These are phyloP conservation scores for Herpotrichia juniperi DNA, from an alignment of 2,329 filamentous ascomycete species.

Conservation along the genomic window DNA sequence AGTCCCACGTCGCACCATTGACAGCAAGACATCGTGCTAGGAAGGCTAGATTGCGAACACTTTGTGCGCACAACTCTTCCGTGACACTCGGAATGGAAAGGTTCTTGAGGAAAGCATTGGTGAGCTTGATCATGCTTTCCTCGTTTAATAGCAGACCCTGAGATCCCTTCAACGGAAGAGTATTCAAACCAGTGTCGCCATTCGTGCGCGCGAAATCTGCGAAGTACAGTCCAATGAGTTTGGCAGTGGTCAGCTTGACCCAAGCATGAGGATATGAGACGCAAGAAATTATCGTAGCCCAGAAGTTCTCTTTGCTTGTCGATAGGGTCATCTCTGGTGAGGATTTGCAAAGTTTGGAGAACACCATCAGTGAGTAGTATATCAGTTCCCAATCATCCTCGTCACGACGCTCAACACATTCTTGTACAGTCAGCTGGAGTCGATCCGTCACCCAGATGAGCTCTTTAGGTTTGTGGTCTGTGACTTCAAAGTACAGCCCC, in stretches of 20 bases:
- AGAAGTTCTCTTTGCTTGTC: slow-evolving; percentile 67
- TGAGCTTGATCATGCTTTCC: slow-evolving; percentile 66
- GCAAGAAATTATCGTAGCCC: slow-evolving; percentile 71
- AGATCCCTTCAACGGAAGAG: slow-evolving; percentile 70
- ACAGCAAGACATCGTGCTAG: slow-evolving; percentile 70
- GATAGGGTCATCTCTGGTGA: slow-evolving; percentile 70
- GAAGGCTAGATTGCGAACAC: slow-evolving; percentile 82
- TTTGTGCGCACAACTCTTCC: slow-evolving; percentile 78
- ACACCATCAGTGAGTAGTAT: slow-evolving; percentile 73
- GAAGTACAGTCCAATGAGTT: slow-evolving; percentile 77
- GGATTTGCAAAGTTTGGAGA: slow-evolving; percentile 70
- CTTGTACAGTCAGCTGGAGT: slow-evolving; percentile 59
- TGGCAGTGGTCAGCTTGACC: slow-evolving; percentile 78
- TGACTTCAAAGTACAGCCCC: slow-evolving; percentile 79
- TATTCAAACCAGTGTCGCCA: slow-evolving; percentile 58
- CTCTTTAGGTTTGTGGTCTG: slow-evolving; percentile 69
- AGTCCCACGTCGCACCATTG: slow-evolving; percentile 59
- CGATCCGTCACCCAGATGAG: slow-evolving; percentile 61
- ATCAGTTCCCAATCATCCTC: slow-evolving; percentile 73
- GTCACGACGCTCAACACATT: slow-evolving; percentile 58
- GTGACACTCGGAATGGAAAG: slow-evolving; percentile 70
- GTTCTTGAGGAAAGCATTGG: slow-evolving; percentile 62
- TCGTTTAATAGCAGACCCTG: slow-evolving; percentile 71
- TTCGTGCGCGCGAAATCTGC: slow-evolving; percentile 75
- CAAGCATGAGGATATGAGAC: slow-evolving; percentile 74